A percentile compares a stretch with the other conserved stretches of the same genome.
Conservation (phyloP, 2,329 filamentous ascomycete species). For the Hymenoscyphus repandus region DNA sequence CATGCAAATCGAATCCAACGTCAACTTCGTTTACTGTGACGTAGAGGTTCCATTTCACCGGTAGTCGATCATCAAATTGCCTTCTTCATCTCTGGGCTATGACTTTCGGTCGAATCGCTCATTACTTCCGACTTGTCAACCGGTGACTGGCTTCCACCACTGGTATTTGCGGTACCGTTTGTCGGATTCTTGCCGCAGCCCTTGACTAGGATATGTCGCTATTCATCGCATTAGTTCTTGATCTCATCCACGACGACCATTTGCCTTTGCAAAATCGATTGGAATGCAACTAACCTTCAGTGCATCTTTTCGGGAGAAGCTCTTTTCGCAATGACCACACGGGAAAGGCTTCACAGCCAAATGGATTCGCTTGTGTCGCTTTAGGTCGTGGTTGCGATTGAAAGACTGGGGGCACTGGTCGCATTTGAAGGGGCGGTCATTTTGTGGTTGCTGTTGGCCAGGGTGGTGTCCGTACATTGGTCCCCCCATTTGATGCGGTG, state of each 20-base stretch:
- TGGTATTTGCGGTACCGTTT: constrained; percentile 15
- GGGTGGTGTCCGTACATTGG: constrained; percentile 58
- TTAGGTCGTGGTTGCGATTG: constrained; percentile 93
- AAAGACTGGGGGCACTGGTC: constrained; percentile 90
- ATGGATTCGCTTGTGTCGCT: constrained; percentile 93
- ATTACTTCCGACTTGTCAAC: constrained; percentile 28
- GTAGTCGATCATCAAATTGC: constrained; percentile 17
- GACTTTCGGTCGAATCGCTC: constrained; percentile 28
- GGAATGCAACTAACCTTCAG: constrained; percentile 67
- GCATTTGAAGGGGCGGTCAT: constrained; percentile 90
- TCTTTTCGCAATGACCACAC: constrained; percentile 88
- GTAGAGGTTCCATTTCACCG: neutral
- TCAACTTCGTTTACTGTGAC: constrained; percentile 10
- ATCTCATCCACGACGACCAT: constrained; percentile 10
- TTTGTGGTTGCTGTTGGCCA: constrained; percentile 46
- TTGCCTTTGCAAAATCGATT: constrained; percentile 15
- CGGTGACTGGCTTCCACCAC: constrained; percentile 25
- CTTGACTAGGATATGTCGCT: constrained; percentile 65
- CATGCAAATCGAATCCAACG: constrained; percentile 2
- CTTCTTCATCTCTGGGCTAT: constrained; percentile 24
- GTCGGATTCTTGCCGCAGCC: constrained; percentile 50
- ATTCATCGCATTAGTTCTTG: constrained; percentile 27
- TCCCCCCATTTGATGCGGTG: constrained; percentile 39
- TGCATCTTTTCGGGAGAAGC: constrained; percentile 93
- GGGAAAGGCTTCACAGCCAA: constrained; percentile 93